Evolutionary conservation across 768 basidiomycete species (phyloP).

Genomic region (Rhizopogon vesiculosus): DNA sequence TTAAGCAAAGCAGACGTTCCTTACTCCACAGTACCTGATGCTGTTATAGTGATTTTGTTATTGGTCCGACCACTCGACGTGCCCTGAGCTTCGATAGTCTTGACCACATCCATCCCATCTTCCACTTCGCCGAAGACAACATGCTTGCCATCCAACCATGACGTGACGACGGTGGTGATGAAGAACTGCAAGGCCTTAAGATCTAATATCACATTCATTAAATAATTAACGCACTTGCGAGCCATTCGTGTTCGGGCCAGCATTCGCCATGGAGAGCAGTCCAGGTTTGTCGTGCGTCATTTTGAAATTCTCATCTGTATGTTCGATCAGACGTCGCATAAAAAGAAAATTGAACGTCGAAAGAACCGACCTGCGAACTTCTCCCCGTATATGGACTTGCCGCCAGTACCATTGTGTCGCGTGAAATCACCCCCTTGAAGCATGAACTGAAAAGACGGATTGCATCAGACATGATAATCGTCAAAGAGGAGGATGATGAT

Average conservation of each 20-base stretch:
- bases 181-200: conserved; percentile 49
- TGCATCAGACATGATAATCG: not conserved
- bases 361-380: not conserved
- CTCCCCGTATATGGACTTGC: conserved; percentile 78
- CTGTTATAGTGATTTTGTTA: conserved; percentile 45
- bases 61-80: conserved; percentile 19
- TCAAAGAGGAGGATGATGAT: not conserved
- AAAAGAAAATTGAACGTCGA: not conserved
- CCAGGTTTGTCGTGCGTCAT: conserved; percentile 58
- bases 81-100: conserved; percentile 33
- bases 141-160: conserved; percentile 48
- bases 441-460: conserved; percentile 53
- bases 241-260: conserved; percentile 77
- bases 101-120: conserved; percentile 38
- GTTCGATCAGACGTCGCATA: not conserved
- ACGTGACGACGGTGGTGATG: conserved; percentile 68
- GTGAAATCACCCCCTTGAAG: conserved; percentile 88
- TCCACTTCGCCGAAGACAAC: conserved; percentile 47
- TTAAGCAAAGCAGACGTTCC: not conserved
- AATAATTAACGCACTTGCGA: conserved; percentile 48
- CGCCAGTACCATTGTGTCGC: conserved; percentile 68
- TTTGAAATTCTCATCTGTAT: conserved; percentile 66
- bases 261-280: conserved; percentile 84
- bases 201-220: not conserved
- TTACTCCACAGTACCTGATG: conserved; percentile 46